Evolutionary conservation across 2,329 filamentous ascomycete genomes (phyloP), one percentile per base, ranked within the genome.

Genomic region (Corniculantispora saksenae): DNA sequence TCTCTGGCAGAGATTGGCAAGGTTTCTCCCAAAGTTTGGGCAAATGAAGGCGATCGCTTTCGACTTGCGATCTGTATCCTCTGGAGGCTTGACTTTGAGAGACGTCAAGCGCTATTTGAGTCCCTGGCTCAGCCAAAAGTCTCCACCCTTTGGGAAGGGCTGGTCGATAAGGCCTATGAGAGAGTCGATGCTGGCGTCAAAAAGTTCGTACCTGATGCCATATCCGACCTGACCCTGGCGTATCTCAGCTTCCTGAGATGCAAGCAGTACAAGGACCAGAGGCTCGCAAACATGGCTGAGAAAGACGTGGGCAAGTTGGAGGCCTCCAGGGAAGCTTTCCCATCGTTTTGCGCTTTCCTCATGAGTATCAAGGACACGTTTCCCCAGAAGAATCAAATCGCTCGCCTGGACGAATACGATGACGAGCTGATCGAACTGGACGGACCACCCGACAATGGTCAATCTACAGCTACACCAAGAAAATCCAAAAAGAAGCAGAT

Each of bases 351-450:
- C 32, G 64, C 55, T 1, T 77, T 79, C 23, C 57, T 79, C 8
- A 66, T 57, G 1, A 58, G 65, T 8, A 68, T 73, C 38, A 69
- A 68, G 10, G 64, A 73, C 3, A 23, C 65, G 0, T 78, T 78
- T 47, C 77, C 77, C 0, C 67, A 74, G 19, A 72, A 74, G 12
- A 74, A 71, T 35, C 74, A 77, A 38, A 77, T 79, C 17, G 75
- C 71, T 64, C 70, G 69, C 21, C 55, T 67, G 5, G 72, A 75
- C 10, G 47, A 54, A 15, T 64, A 66, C 25, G 72, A 73, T 25
- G 68, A 70, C 7, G 67, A 70, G 12, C 35, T 70, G 1, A 63
- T 53, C 17, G 69, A 71, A 19, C 61, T 70, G 1, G 69, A 70
- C 3, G 70, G 69, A 1, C 57, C 66, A 8, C 70, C 65, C 17